Percentiles rank a stretch among this genome's conserved stretches.
phyloP scores from a whole-genome alignment of 371 early-diverging fungal species.

The Lichtheimia corymbifera region DNA sequence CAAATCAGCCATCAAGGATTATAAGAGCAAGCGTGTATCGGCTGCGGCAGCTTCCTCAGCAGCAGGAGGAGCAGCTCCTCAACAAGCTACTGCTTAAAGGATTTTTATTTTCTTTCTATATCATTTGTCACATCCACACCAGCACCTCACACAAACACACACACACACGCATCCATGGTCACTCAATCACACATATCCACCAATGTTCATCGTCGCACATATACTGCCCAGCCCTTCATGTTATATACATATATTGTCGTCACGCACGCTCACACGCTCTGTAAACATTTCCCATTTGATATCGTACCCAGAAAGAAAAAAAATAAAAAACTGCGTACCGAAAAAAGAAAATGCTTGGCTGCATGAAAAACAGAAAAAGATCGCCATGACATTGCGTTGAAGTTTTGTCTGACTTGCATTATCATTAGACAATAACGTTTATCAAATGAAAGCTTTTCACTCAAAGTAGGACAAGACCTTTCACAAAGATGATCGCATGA shows the following conservation, averaged over 20 bases:
- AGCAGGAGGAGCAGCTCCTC: not conserved
- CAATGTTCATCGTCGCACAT: too few relatives aligned
- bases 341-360: too few relatives aligned
- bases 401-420: too few relatives aligned
- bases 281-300: not conserved
- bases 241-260: not conserved
- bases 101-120: not conserved
- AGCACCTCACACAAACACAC: conserved; percentile 4
- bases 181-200: not conserved
- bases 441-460: too few relatives aligned
- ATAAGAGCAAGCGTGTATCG: conserved; percentile 63
- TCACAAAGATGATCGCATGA: too few relatives aligned
- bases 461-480: too few relatives aligned
- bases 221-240: too few relatives aligned
- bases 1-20: conserved; percentile 95
- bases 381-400: too few relatives aligned
- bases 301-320: too few relatives aligned
- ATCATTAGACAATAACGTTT: too few relatives aligned
- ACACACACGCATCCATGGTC: not conserved
- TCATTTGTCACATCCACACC: not conserved
- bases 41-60: conserved; percentile 16
- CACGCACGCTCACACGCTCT: not conserved
- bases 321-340: too few relatives aligned
- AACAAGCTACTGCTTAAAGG: conserved; percentile 11
- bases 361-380: too few relatives aligned